These are phyloP conservation scores for Elasticomyces elasticus DNA, from an alignment of 495 filamentous ascomycete species.

Conservation along the genomic window DNA sequence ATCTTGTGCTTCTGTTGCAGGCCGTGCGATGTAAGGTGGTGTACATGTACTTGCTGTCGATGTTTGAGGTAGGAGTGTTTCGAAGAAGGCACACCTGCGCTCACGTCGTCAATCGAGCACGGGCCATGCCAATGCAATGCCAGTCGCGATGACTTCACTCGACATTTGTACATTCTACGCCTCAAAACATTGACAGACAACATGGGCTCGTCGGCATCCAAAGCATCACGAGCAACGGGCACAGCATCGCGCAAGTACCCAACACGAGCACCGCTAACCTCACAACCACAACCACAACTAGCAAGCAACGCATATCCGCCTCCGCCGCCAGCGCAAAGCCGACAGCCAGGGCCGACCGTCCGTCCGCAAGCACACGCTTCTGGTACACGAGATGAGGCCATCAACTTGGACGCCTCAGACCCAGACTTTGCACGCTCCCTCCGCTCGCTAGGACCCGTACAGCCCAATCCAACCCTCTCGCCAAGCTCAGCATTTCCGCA, in stretches of 20 bases:
- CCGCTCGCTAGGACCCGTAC: constrained; percentile 53
- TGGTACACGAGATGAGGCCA: constrained; percentile 36
- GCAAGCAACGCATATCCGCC: background rate
- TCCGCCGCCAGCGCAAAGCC: constrained; percentile 5
- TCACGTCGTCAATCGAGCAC: too few relatives aligned
- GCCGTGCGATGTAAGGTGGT: too few relatives aligned
- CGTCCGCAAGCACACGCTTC: constrained; percentile 2
- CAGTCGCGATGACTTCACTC: background rate
- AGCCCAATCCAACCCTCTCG: constrained; percentile 49
- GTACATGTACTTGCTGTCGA: too few relatives aligned
- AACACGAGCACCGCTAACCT: constrained; percentile 32
- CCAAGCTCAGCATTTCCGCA: constrained; percentile 41
- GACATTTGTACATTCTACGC: background rate
- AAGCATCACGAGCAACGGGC: constrained; percentile 47
- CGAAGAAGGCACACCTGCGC: too few relatives aligned
- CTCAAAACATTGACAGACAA: background rate
- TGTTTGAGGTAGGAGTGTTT: too few relatives aligned
- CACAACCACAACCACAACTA: background rate
- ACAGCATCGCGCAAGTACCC: constrained; percentile 49
- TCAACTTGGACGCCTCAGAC: constrained; percentile 56
- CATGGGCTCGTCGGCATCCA: constrained; percentile 58
- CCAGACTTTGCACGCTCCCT: constrained; percentile 54
- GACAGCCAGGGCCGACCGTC: constrained; percentile 10
- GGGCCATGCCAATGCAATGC: too few relatives aligned
- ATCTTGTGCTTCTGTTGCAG: too few relatives aligned